Conservation (phyloP, 2,329 filamentous ascomycete genomes). For the Fusarium torreyae region DNA sequence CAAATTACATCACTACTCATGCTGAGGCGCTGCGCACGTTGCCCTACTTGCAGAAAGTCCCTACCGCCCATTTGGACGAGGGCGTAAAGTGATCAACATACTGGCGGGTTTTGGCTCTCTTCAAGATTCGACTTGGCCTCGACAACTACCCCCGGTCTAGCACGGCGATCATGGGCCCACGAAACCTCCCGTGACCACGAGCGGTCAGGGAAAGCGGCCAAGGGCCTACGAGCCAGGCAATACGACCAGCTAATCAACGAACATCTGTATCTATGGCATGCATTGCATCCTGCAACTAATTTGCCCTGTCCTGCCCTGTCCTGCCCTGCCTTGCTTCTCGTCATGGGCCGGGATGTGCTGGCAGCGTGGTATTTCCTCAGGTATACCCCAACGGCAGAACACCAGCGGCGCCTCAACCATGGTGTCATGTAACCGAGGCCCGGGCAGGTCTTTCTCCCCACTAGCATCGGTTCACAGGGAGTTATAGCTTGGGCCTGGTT, state of each 20-base stretch:
- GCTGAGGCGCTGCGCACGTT: constrained; percentile 21
- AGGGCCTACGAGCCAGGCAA: constrained; percentile 31
- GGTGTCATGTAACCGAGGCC: constrained; percentile 30
- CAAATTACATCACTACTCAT: constrained; percentile 12
- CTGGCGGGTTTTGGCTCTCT: constrained; percentile 24
- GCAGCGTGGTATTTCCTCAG: constrained; percentile 35
- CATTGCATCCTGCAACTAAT: constrained; percentile 54
- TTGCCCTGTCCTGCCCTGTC: constrained; percentile 41
- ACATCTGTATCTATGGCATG: constrained; percentile 53
- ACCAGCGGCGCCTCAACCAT: constrained; percentile 13
- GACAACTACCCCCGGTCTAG: constrained; percentile 45
- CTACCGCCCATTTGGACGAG: constrained; percentile 29
- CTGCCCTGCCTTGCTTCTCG: constrained; percentile 34
- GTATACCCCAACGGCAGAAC: constrained; percentile 29
- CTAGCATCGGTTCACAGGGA: constrained; percentile 35
- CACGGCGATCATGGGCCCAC: constrained; percentile 48
- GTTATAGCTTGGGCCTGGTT: constrained; percentile 47
- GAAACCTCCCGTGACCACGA: constrained; percentile 48
- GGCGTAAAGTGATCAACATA: constrained; percentile 38
- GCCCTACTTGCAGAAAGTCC: constrained; percentile 27
- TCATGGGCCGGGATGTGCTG: constrained; percentile 45
- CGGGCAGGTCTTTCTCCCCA: constrained; percentile 34
- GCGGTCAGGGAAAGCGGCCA: constrained; percentile 47
- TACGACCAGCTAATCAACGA: constrained; percentile 46
- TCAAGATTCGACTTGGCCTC: constrained; percentile 23